These are phyloP conservation scores for Russula emetica DNA, from an alignment of 768 basidiomycete genomes.

Conservation along the genomic window DNA sequence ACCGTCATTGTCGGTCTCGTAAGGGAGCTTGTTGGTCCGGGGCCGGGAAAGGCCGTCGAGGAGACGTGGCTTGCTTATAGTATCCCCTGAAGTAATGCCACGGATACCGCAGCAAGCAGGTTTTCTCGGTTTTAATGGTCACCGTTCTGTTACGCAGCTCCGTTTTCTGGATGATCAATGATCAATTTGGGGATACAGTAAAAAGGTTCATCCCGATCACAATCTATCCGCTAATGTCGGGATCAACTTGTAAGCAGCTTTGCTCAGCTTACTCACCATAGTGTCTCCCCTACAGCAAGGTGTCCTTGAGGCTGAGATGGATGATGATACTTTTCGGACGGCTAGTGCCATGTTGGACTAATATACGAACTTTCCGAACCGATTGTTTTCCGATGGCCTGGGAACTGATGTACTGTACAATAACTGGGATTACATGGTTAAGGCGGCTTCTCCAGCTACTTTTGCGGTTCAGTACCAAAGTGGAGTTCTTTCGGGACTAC, in stretches of 20 bases:
- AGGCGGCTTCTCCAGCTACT: no score
- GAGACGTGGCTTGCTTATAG: slow-evolving; percentile 80
- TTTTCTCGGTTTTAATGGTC: neutral
- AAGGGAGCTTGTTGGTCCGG: slow-evolving; percentile 64
- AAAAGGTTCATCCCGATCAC: neutral
- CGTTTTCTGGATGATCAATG: neutral
- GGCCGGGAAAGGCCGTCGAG: slow-evolving; percentile 50
- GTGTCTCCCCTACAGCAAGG: neutral
- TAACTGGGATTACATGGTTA: neutral
- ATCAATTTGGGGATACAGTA: neutral
- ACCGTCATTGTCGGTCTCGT: slow-evolving; percentile 58
- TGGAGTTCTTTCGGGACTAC: neutral
- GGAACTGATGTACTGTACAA: neutral
- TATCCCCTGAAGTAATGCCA: slow-evolving; percentile 48
- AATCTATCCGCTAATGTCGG: neutral
- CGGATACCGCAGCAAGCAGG: neutral
- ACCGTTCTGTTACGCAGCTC: neutral
- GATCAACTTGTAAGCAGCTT: neutral
- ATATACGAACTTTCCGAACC: neutral
- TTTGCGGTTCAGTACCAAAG: no score
- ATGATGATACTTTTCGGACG: neutral
- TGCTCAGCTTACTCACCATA: neutral
- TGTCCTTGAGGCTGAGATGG: neutral
- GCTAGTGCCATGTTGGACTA: neutral
- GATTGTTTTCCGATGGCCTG: neutral